Percentiles rank a stretch among this genome's conserved stretches.
phyloP scores from a whole-genome alignment of 1,284 basidiomycete species.

The Mycena sp. region DNA sequence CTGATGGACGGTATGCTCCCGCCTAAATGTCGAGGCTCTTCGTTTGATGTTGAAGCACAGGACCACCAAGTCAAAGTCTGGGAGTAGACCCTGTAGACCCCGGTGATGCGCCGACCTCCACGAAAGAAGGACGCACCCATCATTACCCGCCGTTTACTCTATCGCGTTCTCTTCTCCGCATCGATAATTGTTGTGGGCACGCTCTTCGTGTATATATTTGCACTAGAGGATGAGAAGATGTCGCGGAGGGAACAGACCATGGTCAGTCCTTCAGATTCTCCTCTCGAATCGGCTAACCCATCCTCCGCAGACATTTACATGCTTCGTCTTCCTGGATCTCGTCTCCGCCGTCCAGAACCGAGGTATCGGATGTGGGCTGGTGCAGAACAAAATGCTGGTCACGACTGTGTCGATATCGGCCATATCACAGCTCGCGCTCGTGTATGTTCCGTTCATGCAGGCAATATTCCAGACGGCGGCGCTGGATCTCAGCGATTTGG shows the following conservation, averaged over 20 bases:
- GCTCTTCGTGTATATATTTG: constrained; percentile 87
- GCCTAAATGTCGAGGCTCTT: constrained; percentile 13
- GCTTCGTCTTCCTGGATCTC: constrained; percentile 96
- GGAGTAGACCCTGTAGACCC: constrained; percentile 97
- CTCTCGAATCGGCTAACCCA: constrained; percentile 6
- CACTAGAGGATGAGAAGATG: constrained; percentile 84
- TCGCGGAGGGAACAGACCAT: constrained; percentile 92
- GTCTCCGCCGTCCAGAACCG: constrained; percentile 96
- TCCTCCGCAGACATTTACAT: constrained; percentile 85
- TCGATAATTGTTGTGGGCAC: constrained; percentile 91
- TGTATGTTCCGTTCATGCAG: constrained; percentile 94
- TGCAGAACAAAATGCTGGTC: constrained; percentile 90
- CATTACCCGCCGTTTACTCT: constrained; percentile 77
- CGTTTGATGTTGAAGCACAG: constrained; percentile 45
- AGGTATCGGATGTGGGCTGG: constrained; percentile 82
- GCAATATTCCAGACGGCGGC: constrained; percentile 93
- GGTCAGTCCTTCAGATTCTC: constrained; percentile 58
- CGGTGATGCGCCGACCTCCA: constrained; percentile 91
- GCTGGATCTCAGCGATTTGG: constrained; percentile 75
- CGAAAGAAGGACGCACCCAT: constrained; percentile 91
- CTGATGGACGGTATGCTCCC: constrained; percentile 89
- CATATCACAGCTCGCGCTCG: constrained; percentile 82
- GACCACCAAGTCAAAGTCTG: constrained; percentile 95
- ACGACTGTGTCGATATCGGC: constrained; percentile 88
- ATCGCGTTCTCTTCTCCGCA: constrained; percentile 90